These are phyloP conservation scores for Hanseniaspora thailandica DNA, from an alignment of 805 yeast species.

Conservation along the genomic window DNA sequence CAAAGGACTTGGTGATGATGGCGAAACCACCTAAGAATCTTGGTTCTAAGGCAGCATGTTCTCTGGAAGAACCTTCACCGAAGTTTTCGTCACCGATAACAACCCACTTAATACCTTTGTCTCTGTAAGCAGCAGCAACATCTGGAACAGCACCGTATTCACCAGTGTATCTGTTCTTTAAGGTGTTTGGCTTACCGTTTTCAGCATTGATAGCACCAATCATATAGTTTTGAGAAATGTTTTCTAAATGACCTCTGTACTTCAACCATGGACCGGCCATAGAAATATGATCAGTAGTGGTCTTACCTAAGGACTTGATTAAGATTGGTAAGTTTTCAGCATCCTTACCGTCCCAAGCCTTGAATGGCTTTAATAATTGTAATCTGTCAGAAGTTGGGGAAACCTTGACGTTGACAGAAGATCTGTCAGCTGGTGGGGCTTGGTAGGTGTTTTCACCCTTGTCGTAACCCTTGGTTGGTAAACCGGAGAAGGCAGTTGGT, in stretches of 20 bases:
- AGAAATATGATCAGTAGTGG: conserved; percentile 98
- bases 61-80: conserved; percentile 99
- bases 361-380: conserved; percentile 86
- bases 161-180: conserved; percentile 85
- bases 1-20: conserved; percentile 93
- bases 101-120: conserved; percentile 86
- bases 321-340: conserved; percentile 79
- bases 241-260: conserved; percentile 98
- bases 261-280: conserved; percentile 99
- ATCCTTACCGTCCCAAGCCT: conserved; percentile 94
- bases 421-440: conserved; percentile 88
- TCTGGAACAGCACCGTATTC: conserved; percentile 92
- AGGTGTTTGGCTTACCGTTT: conserved; percentile 85
- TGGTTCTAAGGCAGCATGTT: conserved; percentile 99
- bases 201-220: conserved; percentile 98
- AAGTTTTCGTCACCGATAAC: conserved; percentile 97
- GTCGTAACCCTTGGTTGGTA: conserved; percentile 83
- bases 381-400: conserved; percentile 91
- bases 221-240: conserved; percentile 98
- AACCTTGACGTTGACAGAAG: conserved; percentile 59
- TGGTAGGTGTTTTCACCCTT: conserved; percentile 91
- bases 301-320: conserved; percentile 92
- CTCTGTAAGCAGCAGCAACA: conserved; percentile 90
- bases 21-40: conserved; percentile 98
- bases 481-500: conserved; percentile 72